Evolutionary conservation across 2,329 filamentous ascomycete species (phyloP).

Genomic region (Trichoderma lentiforme): DNA sequence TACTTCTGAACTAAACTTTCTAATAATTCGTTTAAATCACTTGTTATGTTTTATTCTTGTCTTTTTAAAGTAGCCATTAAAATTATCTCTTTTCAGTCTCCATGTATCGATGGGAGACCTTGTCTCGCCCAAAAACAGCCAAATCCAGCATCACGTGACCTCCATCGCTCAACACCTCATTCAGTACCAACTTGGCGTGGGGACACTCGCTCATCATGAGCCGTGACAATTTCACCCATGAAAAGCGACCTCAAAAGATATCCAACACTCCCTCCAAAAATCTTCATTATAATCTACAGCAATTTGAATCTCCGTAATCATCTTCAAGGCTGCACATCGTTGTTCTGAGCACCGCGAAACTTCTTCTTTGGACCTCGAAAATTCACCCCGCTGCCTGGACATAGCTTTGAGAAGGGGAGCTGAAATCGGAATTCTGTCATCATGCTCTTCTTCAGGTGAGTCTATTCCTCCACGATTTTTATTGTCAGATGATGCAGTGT

Average conservation of each 20-base stretch:
- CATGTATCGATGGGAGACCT: not conserved
- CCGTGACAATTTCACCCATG: slow-evolving; percentile 4
- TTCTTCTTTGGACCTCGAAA: not conserved
- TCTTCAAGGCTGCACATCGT: not conserved
- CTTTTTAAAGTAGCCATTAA: too few species aligned
- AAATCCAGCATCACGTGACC: slow-evolving; percentile 5
- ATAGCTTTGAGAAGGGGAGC: not conserved
- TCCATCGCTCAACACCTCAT: not conserved
- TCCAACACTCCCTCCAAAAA: not conserved
- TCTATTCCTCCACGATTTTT: not conserved
- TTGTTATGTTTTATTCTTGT: not conserved
- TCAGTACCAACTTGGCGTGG: not conserved
- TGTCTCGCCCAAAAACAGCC: not conserved
- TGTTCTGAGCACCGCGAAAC: not conserved
- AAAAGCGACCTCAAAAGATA: not conserved
- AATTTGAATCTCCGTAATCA: not conserved
- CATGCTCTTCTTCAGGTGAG: slow-evolving; percentile 48
- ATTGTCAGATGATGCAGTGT: not conserved
- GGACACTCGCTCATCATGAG: slow-evolving; percentile 4
- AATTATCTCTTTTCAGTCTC: not conserved
- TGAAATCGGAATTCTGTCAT: not conserved
- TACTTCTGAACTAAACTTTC: not conserved
- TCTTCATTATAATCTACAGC: not conserved
- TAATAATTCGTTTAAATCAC: not conserved
- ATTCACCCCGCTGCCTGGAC: not conserved